phyloP scores from a whole-genome alignment of 257 asterid species.

The Leonotis leonurus region DNA sequence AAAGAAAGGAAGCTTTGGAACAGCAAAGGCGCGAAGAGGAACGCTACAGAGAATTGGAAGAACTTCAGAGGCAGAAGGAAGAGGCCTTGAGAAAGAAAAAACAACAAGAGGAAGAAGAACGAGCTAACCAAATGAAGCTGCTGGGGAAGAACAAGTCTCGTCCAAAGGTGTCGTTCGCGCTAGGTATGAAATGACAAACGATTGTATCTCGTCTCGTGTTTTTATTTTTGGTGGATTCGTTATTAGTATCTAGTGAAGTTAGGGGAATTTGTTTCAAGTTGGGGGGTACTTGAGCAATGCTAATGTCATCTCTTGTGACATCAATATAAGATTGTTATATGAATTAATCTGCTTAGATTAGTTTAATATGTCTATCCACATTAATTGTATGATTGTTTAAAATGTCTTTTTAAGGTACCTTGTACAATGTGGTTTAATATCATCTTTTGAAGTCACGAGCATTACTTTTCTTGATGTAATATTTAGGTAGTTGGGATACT shows the following conservation, averaged over 20 bases:
- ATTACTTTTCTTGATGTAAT: too few relatives aligned
- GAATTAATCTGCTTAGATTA: too few relatives aligned
- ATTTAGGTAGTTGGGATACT: too few relatives aligned
- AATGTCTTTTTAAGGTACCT: too few relatives aligned
- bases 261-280: too few relatives aligned
- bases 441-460: too few relatives aligned
- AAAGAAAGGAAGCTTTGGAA: slow-evolving; percentile 78
- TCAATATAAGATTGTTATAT: not conserved
- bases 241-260: slow-evolving; percentile 10
- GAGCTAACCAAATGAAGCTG: slow-evolving; percentile 75
- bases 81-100: slow-evolving; percentile 75
- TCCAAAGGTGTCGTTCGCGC: slow-evolving; percentile 81
- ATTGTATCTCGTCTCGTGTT: too few relatives aligned
- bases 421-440: too few relatives aligned
- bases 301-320: slow-evolving; percentile 13
- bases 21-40: slow-evolving; percentile 67
- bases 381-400: too few relatives aligned
- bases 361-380: not conserved
- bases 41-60: slow-evolving; percentile 78
- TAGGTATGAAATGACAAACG: slow-evolving; percentile 52
- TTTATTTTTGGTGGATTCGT: slow-evolving; percentile 3
- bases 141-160: slow-evolving; percentile 95
- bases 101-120: slow-evolving; percentile 91
- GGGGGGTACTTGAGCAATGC: too few relatives aligned
- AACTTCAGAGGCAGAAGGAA: slow-evolving; percentile 86